phyloP scores from a whole-genome alignment of 2,329 filamentous ascomycete species.

The Epichloe bromicola region DNA sequence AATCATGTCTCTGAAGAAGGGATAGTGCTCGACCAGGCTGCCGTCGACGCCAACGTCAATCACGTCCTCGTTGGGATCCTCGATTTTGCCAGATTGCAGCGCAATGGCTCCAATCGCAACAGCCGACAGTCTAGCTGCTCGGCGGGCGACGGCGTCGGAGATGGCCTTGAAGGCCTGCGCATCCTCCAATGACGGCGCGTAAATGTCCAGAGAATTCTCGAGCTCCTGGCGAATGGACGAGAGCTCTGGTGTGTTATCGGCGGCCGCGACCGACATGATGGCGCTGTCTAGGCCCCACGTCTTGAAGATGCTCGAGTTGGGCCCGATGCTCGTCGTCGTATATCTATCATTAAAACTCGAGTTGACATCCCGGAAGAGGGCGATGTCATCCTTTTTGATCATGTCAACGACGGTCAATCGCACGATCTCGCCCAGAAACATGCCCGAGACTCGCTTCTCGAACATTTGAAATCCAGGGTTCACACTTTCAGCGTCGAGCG shows the following conservation, averaged over 20 bases:
- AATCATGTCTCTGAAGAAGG: slow-evolving; percentile 79
- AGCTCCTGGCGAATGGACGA: slow-evolving; percentile 65
- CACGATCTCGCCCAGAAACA: slow-evolving; percentile 94
- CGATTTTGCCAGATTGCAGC: slow-evolving; percentile 63
- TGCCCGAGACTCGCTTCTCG: slow-evolving; percentile 94
- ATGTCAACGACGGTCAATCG: slow-evolving; percentile 64
- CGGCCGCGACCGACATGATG: slow-evolving; percentile 76
- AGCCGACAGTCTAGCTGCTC: slow-evolving; percentile 76
- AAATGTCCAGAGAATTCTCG: slow-evolving; percentile 62
- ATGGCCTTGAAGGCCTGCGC: slow-evolving; percentile 79
- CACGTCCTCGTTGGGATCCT: slow-evolving; percentile 51
- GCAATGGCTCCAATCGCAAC: slow-evolving; percentile 79
- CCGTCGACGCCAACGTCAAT: slow-evolving; percentile 90
- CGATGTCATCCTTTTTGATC: slow-evolving; percentile 50
- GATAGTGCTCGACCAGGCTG: slow-evolving; percentile 90
- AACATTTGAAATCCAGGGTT: slow-evolving; percentile 98
- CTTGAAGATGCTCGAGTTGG: slow-evolving; percentile 55
- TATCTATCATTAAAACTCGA: slow-evolving; percentile 56
- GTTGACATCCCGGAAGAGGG: slow-evolving; percentile 66
- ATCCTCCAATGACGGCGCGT: slow-evolving; percentile 67
- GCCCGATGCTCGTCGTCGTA: slow-evolving; percentile 56
- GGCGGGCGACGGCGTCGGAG: slow-evolving; percentile 70
- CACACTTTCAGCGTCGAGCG: slow-evolving; percentile 65
- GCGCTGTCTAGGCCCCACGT: slow-evolving; percentile 87
- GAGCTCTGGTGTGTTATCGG: slow-evolving; percentile 61